These are phyloP conservation scores for Hypoxylon sp. DNA, from an alignment of 2,329 filamentous ascomycete species.

Conservation along the genomic window DNA sequence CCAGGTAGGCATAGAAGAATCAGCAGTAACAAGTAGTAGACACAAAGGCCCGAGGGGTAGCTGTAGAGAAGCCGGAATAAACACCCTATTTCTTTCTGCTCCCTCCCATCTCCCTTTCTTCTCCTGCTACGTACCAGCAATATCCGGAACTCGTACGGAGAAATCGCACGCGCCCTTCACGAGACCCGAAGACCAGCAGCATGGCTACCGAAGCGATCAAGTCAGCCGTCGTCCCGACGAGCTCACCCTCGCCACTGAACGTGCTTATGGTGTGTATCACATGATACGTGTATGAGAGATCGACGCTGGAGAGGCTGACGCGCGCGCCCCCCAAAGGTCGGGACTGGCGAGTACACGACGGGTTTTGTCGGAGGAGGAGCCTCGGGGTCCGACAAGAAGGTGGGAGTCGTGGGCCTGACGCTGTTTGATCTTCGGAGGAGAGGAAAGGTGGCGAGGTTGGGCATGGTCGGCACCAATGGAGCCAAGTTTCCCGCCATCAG, in stretches of 20 bases:
- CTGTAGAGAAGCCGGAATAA: background rate
- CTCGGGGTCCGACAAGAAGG: conserved; percentile 92
- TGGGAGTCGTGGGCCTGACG: conserved; percentile 89
- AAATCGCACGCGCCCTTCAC: background rate
- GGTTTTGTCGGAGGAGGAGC: conserved; percentile 86
- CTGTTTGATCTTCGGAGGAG: conserved; percentile 87
- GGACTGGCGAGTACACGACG: conserved; percentile 96
- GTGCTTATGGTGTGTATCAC: conserved; percentile 68
- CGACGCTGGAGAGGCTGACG: conserved; percentile 28
- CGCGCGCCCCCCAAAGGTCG: conserved; percentile 69
- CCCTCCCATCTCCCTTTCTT: background rate
- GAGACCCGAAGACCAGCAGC: background rate
- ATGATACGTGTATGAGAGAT: background rate
- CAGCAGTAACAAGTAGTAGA: too few species aligned
- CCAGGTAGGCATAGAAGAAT: too few species aligned
- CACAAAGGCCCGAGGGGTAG: background rate
- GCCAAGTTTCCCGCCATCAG: conserved; percentile 91
- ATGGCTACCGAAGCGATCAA: conserved; percentile 39
- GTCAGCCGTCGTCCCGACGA: conserved; percentile 27
- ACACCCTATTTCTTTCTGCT: background rate
- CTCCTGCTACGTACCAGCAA: background rate
- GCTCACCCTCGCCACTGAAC: conserved; percentile 59
- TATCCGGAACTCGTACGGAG: conserved; percentile 1
- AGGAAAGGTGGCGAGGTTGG: conserved; percentile 85
- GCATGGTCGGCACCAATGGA: conserved; percentile 90